These are phyloP conservation scores for Aureobasidium mangrovei DNA, from an alignment of 2,329 filamentous ascomycete species.

Conservation along the genomic window DNA sequence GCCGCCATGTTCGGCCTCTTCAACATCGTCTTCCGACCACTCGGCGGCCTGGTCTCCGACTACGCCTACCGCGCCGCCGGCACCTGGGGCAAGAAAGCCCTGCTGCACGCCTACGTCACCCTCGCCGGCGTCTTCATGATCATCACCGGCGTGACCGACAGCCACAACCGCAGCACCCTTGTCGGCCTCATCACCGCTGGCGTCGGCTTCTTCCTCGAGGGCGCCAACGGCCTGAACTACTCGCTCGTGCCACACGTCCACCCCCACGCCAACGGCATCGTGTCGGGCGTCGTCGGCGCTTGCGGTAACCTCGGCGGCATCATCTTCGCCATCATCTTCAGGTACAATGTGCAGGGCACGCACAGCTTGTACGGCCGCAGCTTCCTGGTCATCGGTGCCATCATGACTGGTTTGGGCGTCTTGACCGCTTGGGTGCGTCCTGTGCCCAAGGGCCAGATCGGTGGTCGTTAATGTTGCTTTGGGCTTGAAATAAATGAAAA, in stretches of 20 bases:
- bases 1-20: conserved; percentile 69
- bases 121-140: conserved; percentile 52
- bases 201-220: conserved; percentile 74
- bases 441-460: conserved; percentile 46
- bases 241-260: conserved; percentile 80
- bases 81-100: conserved; percentile 57
- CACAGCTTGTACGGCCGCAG: conserved; percentile 58
- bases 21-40: conserved; percentile 58
- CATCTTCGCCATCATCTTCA: conserved; percentile 73
- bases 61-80: conserved; percentile 44
- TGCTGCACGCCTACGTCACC: conserved; percentile 48
- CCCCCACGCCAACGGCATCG: conserved; percentile 68
- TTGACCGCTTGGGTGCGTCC: conserved; percentile 55
- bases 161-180: conserved; percentile 54
- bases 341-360: conserved; percentile 45
- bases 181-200: conserved; percentile 68
- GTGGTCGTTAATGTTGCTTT: conserved; percentile 27
- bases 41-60: conserved; percentile 55
- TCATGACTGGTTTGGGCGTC: conserved; percentile 63
- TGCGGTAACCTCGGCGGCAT: conserved; percentile 79
- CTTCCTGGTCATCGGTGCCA: conserved; percentile 74
- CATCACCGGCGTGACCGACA: conserved; percentile 55
- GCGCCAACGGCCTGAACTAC: conserved; percentile 79
- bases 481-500: too few relatives aligned
- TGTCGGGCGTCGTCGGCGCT: conserved; percentile 71